Percentiles rank a stretch among this genome's conserved stretches.
Conservation (phyloP, 768 basidiomycete species). For the Daedalea quercina region DNA sequence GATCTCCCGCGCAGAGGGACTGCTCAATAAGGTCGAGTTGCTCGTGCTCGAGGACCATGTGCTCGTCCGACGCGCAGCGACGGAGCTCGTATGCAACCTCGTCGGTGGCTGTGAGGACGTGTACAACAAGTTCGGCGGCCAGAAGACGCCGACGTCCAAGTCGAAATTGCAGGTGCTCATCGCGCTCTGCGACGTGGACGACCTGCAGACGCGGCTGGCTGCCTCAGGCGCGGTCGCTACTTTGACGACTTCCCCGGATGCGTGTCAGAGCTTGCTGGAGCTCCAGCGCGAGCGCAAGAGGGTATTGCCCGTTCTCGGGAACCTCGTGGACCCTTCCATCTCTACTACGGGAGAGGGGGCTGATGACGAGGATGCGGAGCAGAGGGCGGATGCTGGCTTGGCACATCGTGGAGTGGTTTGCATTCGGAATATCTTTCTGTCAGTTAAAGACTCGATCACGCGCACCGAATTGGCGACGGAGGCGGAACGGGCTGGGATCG, state of each 20-base stretch:
- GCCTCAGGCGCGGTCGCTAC: conserved; percentile 87
- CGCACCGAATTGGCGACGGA: conserved; percentile 42
- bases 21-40: conserved; percentile 62
- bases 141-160: conserved; percentile 32
- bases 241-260: conserved; percentile 53
- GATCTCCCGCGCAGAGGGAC: conserved; percentile 53
- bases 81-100: conserved; percentile 90
- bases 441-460: conserved; percentile 32
- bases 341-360: conserved; percentile 26
- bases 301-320: conserved; percentile 58
- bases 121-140: conserved; percentile 66
- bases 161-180: conserved; percentile 77
- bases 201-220: conserved; percentile 79
- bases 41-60: conserved; percentile 77
- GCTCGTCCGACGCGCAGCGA: conserved; percentile 80
- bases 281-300: conserved; percentile 62
- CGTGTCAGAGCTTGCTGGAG: conserved; percentile 54
- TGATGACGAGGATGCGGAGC: conserved; percentile 28
- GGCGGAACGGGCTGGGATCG: conserved; percentile 46
- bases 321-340: conserved; percentile 56
- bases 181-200: conserved; percentile 83
- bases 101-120: conserved; percentile 68
- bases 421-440: conserved; percentile 53
- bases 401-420: conserved; percentile 78
- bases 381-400: conserved; percentile 45